Conservation (phyloP, 768 basidiomycete species). For the Phanerodontia chrysosporium region DNA sequence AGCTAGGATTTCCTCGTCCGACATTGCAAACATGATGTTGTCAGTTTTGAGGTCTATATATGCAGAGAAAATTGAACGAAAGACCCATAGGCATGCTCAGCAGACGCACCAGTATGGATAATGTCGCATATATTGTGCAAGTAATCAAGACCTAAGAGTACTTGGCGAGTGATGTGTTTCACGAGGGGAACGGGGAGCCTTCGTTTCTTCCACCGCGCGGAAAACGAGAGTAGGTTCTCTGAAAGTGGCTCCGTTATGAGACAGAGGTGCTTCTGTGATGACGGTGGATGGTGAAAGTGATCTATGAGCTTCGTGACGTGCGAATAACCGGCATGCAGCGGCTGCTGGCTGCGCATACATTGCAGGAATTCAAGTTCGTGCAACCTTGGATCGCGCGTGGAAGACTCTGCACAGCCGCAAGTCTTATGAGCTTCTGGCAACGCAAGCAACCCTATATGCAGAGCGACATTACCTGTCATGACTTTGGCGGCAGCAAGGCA, state of each 20-base stretch:
- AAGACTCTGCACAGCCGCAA: background rate
- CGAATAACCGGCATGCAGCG: background rate
- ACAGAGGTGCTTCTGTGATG: constrained; percentile 1
- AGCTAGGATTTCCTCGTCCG: background rate
- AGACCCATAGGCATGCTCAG: too few species aligned
- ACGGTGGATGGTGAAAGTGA: background rate
- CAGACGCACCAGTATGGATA: constrained; percentile 6
- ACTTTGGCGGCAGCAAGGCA: background rate
- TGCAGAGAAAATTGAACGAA: too few species aligned
- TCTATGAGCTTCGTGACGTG: constrained; percentile 2
- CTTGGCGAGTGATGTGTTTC: constrained; percentile 4
- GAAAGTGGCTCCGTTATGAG: constrained; percentile 7
- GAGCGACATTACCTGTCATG: background rate
- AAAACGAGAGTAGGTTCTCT: constrained; percentile 2
- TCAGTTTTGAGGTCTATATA: background rate
- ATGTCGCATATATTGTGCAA: constrained; percentile 7
- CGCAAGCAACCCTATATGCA: too few species aligned
- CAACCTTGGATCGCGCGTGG: background rate
- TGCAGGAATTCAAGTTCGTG: background rate
- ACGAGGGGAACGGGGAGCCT: background rate
- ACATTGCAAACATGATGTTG: background rate
- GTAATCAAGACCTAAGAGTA: constrained; percentile 4
- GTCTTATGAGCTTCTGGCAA: too few species aligned
- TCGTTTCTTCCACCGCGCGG: background rate
- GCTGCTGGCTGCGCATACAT: background rate